phyloP scores from a whole-genome alignment of 2,329 filamentous ascomycete genomes.

The Fusarium incarnatum region DNA sequence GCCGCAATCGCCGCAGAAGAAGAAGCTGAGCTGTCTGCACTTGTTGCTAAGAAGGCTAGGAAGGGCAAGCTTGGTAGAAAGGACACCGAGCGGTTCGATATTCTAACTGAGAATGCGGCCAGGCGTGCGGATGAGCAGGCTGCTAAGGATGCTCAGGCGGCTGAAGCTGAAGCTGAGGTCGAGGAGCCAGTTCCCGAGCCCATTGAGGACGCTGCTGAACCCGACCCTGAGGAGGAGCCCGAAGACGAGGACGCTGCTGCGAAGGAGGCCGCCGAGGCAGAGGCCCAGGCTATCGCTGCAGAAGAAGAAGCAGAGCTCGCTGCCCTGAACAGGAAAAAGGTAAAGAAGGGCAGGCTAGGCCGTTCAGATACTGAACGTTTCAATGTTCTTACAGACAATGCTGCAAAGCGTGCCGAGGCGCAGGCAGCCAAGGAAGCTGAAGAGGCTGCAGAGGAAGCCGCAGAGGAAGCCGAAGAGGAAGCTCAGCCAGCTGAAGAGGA shows the following conservation, averaged over 20 bases:
- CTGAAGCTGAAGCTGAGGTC: slow-evolving; percentile 4
- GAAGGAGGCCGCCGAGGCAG: slow-evolving; percentile 42
- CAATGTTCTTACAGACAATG: slow-evolving; percentile 37
- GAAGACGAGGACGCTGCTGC: slow-evolving; percentile 38
- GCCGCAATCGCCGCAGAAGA: slow-evolving; percentile 31
- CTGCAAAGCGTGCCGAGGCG: slow-evolving; percentile 43
- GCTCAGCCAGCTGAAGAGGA: slow-evolving; percentile 51
- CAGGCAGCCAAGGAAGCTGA: slow-evolving; percentile 45
- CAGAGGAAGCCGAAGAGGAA: slow-evolving; percentile 46
- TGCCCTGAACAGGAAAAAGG: slow-evolving; percentile 57
- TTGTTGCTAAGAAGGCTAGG: slow-evolving; percentile 33
- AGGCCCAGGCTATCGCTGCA: slow-evolving; percentile 45
- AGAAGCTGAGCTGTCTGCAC: slow-evolving; percentile 33
- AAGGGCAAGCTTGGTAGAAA: slow-evolving; percentile 42
- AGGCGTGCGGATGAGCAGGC: slow-evolving; percentile 33
- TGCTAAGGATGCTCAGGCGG: slow-evolving; percentile 20
- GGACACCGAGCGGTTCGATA: slow-evolving; percentile 40
- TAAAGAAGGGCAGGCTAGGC: slow-evolving; percentile 40
- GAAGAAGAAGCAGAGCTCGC: slow-evolving; percentile 50
- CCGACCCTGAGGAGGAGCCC: slow-evolving; percentile 39
- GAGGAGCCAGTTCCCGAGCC: slow-evolving; percentile 39
- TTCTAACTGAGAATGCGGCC: slow-evolving; percentile 30
- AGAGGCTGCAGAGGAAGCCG: slow-evolving; percentile 28
- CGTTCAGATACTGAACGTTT: slow-evolving; percentile 43
- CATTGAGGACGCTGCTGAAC: slow-evolving; percentile 21